These are phyloP conservation scores for Debaryomycetaceae sp. DNA, from an alignment of 1,139 yeast species.

Conservation along the genomic window DNA sequence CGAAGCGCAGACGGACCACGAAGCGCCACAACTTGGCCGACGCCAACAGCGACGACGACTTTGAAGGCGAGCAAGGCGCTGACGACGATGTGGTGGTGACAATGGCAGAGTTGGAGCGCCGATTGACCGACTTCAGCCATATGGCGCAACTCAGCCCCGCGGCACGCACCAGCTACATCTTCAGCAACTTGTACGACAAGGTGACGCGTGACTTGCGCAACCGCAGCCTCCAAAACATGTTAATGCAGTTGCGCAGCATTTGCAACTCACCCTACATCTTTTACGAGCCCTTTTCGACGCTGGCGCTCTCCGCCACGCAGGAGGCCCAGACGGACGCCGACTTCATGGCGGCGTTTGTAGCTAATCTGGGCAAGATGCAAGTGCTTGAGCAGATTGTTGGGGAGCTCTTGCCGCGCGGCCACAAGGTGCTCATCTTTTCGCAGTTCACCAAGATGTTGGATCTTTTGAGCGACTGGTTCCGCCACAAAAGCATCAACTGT, in stretches of 20 bases:
- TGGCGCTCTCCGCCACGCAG: slow-evolving; percentile 22
- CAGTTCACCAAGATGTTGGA: slow-evolving; percentile 82
- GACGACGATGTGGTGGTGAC: slow-evolving; percentile 3
- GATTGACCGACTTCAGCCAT: not conserved
- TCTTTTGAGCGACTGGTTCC: slow-evolving; percentile 63
- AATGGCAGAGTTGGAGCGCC: slow-evolving; percentile 6
- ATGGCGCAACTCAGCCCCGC: not conserved
- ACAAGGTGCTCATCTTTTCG: slow-evolving; percentile 74
- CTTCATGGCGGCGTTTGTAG: slow-evolving; percentile 31
- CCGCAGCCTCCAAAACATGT: slow-evolving; percentile 50
- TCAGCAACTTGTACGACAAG: slow-evolving; percentile 15
- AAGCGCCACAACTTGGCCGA: slow-evolving; percentile 17
- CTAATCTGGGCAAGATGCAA: slow-evolving; percentile 68
- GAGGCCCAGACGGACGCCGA: slow-evolving; percentile 18
- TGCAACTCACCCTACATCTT: slow-evolving; percentile 84
- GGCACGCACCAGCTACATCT: slow-evolving; percentile 11
- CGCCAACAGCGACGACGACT: slow-evolving; percentile 27
- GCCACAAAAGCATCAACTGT: slow-evolving; percentile 30
- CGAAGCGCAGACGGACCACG: slow-evolving; percentile 6
- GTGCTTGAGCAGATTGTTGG: slow-evolving; percentile 61
- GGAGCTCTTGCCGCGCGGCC: slow-evolving; percentile 43
- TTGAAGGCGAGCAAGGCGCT: slow-evolving; percentile 12
- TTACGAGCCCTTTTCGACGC: slow-evolving; percentile 67
- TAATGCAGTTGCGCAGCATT: slow-evolving; percentile 80
- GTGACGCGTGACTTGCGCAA: slow-evolving; percentile 19